Evolutionary conservation across 768 basidiomycete species (phyloP), one percentile per base, ranked within the genome.

Genomic region (Mycena vulgaris): DNA sequence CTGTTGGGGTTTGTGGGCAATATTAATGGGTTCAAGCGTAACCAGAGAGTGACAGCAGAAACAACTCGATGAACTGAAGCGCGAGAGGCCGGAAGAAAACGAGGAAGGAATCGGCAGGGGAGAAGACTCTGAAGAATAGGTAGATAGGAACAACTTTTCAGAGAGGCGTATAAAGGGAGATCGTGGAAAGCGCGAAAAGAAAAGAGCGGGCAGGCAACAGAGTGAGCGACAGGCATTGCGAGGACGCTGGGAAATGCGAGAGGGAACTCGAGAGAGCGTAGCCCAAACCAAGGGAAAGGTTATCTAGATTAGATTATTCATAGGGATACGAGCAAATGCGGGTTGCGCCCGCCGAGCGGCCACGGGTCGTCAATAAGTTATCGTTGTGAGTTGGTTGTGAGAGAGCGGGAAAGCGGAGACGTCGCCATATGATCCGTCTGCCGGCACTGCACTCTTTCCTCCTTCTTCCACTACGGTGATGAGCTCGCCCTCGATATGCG

Each of bases 201-300:
- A 53, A 53, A 53, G 51, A 53, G 27, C 51, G 30, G 51, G 51
- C 51, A 53, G 51, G 30, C 51, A 53, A 33, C 51, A 53, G 51
- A 53, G 31, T 33, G 51, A 33, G 30, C 51, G 47, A 23, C 25
- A 48, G 19, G 47, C 51, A 53, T 33, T 53, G 51, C 51, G 51
- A 53, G 51, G 51, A 53, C 51, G 51, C 51, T 53, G 30, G 51
- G 51, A 53, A 53, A 53, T 53, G 30, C 31, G 51, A 53, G 51
- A 53, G 51, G 27, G 30, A 53, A 53, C 51, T 53, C 51, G 51
- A 53, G 51, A 53, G 51, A 53, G 51, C 51, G 27, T 53, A 30
- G 51, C 30, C 51, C 21, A 53, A 51, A 53, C 51, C 51, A 53
- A 53, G 51, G 47, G 51, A 53, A 53, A 53, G 51, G 33, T 53